Conservation (phyloP, 2,329 filamentous ascomycete species). For the Aureobasidium sp. region DNA sequence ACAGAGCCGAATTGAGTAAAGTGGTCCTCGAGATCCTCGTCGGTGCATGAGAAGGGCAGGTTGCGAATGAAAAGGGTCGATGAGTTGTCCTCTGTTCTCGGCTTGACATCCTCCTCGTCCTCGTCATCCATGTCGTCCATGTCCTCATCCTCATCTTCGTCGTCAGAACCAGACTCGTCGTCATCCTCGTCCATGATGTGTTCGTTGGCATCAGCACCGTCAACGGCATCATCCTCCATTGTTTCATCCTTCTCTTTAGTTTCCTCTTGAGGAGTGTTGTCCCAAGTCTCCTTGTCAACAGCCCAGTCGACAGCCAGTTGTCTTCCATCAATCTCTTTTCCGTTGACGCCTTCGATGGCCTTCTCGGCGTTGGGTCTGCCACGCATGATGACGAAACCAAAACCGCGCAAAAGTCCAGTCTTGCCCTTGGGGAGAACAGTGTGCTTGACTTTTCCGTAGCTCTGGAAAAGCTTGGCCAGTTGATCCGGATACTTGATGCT, state of each 20-base stretch:
- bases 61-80: conserved; percentile 90
- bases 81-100: conserved; percentile 51
- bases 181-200: conserved; percentile 27
- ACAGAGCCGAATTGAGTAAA: conserved; percentile 84
- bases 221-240: conserved; percentile 24
- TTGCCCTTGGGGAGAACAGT: conserved; percentile 75
- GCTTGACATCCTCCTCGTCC: conserved; percentile 30
- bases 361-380: conserved; percentile 87
- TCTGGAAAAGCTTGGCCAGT: conserved; percentile 69
- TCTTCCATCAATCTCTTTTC: conserved; percentile 81
- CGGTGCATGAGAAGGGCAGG: conserved; percentile 79
- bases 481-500: conserved; percentile 84
- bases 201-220: conserved; percentile 36
- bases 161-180: conserved; percentile 21
- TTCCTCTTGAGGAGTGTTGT: conserved; percentile 32
- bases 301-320: conserved; percentile 94
- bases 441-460: conserved; percentile 86
- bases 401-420: conserved; percentile 64
- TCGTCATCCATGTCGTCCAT: conserved; percentile 39
- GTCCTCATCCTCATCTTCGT: conserved; percentile 34
- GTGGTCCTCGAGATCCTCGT: conserved; percentile 75
- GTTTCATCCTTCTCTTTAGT: conserved; percentile 36
- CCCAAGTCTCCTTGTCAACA: conserved; percentile 82
- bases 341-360: conserved; percentile 78
- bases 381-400: conserved; percentile 85